Evolutionary conservation across 2,329 filamentous ascomycete species (phyloP).

Genomic region (Penicillium sp.): DNA sequence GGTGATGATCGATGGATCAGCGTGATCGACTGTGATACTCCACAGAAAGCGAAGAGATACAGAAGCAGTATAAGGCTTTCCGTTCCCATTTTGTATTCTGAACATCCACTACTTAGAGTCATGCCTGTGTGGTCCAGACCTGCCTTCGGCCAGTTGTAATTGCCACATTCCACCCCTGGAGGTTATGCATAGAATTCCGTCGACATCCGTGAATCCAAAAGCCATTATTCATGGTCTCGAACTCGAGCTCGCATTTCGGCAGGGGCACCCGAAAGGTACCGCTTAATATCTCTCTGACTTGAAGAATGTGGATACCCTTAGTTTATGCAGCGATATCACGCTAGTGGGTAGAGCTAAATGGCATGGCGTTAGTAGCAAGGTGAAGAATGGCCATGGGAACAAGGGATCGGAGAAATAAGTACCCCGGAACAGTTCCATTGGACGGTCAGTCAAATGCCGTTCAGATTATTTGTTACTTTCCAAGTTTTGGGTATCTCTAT

Average conservation of each 20-base stretch:
- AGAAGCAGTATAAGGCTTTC: background rate
- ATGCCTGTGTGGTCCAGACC: background rate
- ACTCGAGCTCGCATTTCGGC: background rate
- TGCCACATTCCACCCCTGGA: background rate
- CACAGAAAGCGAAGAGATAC: background rate
- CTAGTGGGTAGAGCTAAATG: background rate
- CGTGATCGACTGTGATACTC: conserved; percentile 4
- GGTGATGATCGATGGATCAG: conserved; percentile 5
- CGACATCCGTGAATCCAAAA: background rate
- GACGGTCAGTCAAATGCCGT: background rate
- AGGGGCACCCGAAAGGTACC: background rate
- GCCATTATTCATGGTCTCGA: background rate
- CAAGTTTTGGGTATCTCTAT: background rate
- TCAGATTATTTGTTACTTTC: background rate
- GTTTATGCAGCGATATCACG: background rate
- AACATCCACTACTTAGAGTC: background rate
- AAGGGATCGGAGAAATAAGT: background rate
- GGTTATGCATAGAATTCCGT: background rate
- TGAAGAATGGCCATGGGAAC: background rate
- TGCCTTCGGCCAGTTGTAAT: background rate
- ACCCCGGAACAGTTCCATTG: background rate
- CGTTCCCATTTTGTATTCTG: background rate
- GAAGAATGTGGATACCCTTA: background rate
- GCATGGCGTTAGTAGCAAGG: background rate
- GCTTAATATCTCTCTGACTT: background rate